These are phyloP conservation scores for Amorphotheca resinae DNA, from an alignment of 495 filamentous ascomycete species.

Conservation along the genomic window DNA sequence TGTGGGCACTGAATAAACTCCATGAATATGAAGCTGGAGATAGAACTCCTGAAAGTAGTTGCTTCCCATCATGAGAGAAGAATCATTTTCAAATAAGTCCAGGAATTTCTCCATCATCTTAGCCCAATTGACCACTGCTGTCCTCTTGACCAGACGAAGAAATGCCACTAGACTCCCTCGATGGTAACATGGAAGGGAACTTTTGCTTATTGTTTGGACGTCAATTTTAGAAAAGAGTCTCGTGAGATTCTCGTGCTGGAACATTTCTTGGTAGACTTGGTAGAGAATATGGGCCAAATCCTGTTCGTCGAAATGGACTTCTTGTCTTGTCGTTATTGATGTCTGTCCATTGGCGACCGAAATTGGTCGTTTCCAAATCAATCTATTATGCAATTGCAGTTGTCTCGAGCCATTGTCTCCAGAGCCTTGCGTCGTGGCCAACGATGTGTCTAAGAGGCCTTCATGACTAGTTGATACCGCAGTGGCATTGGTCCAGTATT, in stretches of 20 bases:
- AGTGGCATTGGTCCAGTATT: conserved; percentile 37
- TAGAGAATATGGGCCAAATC: conserved; percentile 27
- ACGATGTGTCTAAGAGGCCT: conserved; percentile 10
- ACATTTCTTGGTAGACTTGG: conserved; percentile 31
- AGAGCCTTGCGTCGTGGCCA: not conserved
- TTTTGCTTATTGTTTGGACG: not conserved
- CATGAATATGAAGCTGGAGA: conserved; percentile 13
- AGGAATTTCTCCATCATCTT: conserved; percentile 10
- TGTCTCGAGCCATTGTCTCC: conserved; percentile 7
- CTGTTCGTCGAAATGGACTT: conserved; percentile 7
- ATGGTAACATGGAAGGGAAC: conserved; percentile 21
- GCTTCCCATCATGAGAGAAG: conserved; percentile 18
- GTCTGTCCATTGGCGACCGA: not conserved
- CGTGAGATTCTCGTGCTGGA: conserved; percentile 24
- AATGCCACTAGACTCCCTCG: conserved; percentile 29
- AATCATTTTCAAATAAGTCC: conserved; percentile 11
- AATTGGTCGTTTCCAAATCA: conserved; percentile 12
- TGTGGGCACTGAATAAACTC: not conserved
- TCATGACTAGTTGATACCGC: conserved; percentile 22
- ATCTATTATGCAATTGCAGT: conserved; percentile 5
- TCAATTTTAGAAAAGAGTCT: conserved; percentile 7
- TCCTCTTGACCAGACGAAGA: conserved; percentile 22
- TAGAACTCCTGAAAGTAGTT: conserved; percentile 21
- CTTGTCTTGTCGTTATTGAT: conserved; percentile 6
- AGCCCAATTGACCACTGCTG: conserved; percentile 23